Evolutionary conservation across 176 grass and related monocot species (phyloP).

Genomic region (Avena eriantha): DNA sequence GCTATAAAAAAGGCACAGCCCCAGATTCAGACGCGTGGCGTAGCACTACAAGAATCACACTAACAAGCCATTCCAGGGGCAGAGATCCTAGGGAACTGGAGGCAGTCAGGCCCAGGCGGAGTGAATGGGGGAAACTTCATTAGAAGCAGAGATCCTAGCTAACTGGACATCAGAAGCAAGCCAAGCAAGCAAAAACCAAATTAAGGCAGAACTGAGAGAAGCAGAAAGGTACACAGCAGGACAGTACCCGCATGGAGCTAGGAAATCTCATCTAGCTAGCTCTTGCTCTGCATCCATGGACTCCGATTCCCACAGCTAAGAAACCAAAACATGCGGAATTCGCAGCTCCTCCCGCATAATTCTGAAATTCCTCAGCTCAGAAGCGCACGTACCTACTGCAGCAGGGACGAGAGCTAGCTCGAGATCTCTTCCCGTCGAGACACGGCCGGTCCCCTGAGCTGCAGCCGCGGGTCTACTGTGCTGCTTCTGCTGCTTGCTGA

Average conservation of each 20-base stretch:
- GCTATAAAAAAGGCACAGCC: neutral
- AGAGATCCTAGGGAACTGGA: neutral
- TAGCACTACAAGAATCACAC: neutral
- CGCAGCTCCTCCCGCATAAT: neutral
- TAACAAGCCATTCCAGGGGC: neutral
- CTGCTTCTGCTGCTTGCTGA: too few relatives aligned
- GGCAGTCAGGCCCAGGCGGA: neutral
- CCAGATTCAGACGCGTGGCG: neutral
- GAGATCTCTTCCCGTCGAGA: neutral
- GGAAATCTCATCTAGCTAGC: neutral
- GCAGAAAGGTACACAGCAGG: neutral
- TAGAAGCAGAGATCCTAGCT: too few relatives aligned
- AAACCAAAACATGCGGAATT: neutral
- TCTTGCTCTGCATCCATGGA: neutral
- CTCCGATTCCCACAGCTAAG: neutral
- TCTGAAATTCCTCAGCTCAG: neutral
- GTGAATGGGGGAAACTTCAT: neutral
- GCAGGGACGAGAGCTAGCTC: neutral
- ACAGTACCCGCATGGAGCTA: neutral
- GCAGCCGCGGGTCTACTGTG: neutral
- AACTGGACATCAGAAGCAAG: neutral
- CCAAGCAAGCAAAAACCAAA: neutral
- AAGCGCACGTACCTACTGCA: constrained; percentile 19
- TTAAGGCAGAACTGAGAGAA: neutral
- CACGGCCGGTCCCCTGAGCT: constrained; percentile 22